A percentile compares a stretch with the other conserved stretches of the same genome.
These are phyloP conservation scores for Neoboletus brunneissimus DNA, from an alignment of 768 basidiomycete species.

Conservation along the genomic window DNA sequence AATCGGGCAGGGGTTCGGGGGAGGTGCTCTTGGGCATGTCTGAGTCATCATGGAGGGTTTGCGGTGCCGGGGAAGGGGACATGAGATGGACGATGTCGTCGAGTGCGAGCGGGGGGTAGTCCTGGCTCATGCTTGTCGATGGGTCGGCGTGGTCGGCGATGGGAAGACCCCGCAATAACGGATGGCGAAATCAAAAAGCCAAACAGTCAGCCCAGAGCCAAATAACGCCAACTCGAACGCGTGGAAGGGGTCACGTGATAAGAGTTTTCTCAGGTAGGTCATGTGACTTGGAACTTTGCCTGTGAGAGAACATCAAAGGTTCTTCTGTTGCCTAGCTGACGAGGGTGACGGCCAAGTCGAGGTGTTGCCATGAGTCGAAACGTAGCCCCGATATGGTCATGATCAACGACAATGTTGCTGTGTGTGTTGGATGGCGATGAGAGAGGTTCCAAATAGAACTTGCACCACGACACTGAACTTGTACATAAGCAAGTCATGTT, in stretches of 20 bases:
- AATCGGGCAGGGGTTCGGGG: too few relatives aligned
- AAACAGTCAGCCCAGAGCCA: conserved; percentile 20
- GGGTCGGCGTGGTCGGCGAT: not conserved
- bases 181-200: conserved; percentile 31
- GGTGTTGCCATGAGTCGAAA: too few relatives aligned
- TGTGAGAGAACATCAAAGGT: too few relatives aligned
- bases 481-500: conserved; percentile 8
- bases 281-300: conserved; percentile 16
- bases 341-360: too few relatives aligned
- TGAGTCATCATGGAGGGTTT: conserved; percentile 17
- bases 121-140: conserved; percentile 29
- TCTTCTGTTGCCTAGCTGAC: too few relatives aligned
- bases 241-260: conserved; percentile 33
- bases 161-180: conserved; percentile 7
- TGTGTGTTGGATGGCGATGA: too few relatives aligned
- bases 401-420: too few relatives aligned
- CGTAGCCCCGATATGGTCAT: too few relatives aligned
- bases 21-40: conserved; percentile 18
- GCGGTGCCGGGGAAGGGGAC: conserved; percentile 48
- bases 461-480: not conserved
- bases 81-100: conserved; percentile 55
- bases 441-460: not conserved
- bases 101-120: conserved; percentile 43
- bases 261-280: conserved; percentile 22
- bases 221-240: conserved; percentile 39